Conservation (phyloP, 2,329 filamentous ascomycete genomes). For the Diaporthe citrichinensis region DNA sequence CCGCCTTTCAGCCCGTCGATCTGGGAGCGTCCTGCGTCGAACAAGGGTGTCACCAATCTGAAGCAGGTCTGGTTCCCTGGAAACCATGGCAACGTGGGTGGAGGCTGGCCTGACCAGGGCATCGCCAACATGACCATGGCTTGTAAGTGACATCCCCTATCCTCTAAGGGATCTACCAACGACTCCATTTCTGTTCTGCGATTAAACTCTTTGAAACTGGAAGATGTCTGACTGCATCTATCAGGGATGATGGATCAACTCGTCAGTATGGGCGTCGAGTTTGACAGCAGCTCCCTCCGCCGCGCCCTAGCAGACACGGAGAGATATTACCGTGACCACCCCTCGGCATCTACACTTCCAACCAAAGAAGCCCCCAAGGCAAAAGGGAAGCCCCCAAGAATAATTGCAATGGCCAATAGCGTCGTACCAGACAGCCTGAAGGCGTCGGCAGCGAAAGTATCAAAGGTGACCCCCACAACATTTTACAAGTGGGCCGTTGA, state of each 20-base stretch:
- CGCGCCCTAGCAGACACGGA: constrained; percentile 55
- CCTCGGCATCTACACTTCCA: constrained; percentile 36
- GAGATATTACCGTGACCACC: constrained; percentile 43
- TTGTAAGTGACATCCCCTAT: constrained; percentile 46
- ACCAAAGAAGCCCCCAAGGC: constrained; percentile 39
- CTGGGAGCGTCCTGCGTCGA: constrained; percentile 62
- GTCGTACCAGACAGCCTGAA: constrained; percentile 35
- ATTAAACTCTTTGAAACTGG: constrained; percentile 29
- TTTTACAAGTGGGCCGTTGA: constrained; percentile 60
- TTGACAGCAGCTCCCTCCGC: constrained; percentile 57
- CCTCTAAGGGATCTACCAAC: too few species aligned
- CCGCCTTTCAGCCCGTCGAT: constrained; percentile 68
- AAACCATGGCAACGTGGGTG: constrained; percentile 78
- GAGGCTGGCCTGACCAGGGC: constrained; percentile 71
- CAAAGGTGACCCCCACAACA: constrained; percentile 9
- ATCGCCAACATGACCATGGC: constrained; percentile 54
- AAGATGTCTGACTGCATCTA: not conserved
- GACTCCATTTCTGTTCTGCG: constrained; percentile 48
- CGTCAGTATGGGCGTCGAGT: constrained; percentile 65
- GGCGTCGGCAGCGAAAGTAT: constrained; percentile 13
- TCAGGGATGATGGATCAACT: constrained; percentile 71
- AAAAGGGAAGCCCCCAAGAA: constrained; percentile 30
- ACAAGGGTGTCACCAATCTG: constrained; percentile 58
- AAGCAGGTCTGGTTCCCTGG: constrained; percentile 78
- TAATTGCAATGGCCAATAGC: constrained; percentile 24